Base-by-base conservation (phyloP, 176 grass and related monocot genomes). In the maize (Zea mays) region DNA sequence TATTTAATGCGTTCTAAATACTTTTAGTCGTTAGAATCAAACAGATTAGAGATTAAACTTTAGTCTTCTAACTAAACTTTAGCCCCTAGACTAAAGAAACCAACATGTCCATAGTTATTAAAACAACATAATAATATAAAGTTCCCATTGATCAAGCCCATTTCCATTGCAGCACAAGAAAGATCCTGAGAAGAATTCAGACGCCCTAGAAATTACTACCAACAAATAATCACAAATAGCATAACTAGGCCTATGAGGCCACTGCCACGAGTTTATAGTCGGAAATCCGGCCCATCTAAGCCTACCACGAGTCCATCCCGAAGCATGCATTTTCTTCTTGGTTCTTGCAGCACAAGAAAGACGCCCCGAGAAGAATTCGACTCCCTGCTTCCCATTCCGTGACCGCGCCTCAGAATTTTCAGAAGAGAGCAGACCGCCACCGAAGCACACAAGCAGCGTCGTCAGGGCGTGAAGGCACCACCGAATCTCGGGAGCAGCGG, bases 341-440 rank as follows among this genome's bases (percentile, higher is more conserved):
- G 65, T 76, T 86, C 79, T 82, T 82, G 79, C 79, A 41, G 73
- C 73, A 67, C 73, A 82, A 59, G 85, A 82, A 85, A 79, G 5
- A 12, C 7, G 15, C 2, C 17, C 33, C 34, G 46, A 40, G 44
- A 60, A 69, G 69, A 62, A 38, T 20, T 71, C 46, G 35, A 0
- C 76, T 82, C 55, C 6, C 55, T 8, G 62, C 54, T 5, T 19
- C 33, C 35, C 7, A 7, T 40, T 64, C 49, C 52, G 35, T 48
- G 13, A 39, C 52, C 19, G 33, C 50, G 41, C 34, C 55, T 9
- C 55, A 9, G 55, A 58, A 58, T 9, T 55, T 17, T 58, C 55
- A 58, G 8, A 21, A 58, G 55, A 58, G 55, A 58, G 20, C 55
- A 7, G 7, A 21, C n/a, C 8, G 55, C 8, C 8, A 10, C 7